A percentile compares a stretch with the other conserved stretches of the same genome.
These are phyloP conservation scores for Septoria petroselini DNA, from an alignment of 2,329 filamentous ascomycete genomes.

Conservation along the genomic window DNA sequence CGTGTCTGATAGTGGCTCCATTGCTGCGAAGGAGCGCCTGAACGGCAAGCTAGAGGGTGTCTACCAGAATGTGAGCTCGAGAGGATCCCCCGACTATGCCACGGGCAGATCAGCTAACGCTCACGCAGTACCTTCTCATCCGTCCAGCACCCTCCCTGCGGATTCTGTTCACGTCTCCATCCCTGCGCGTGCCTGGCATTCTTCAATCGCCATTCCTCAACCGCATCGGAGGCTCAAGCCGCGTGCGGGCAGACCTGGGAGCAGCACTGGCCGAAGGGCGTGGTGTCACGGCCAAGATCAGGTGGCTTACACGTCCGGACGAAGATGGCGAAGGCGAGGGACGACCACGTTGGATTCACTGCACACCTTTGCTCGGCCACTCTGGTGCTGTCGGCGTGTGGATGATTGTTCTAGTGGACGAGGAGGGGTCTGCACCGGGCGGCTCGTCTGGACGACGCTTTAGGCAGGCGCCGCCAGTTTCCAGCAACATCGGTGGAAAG, in stretches of 20 bases:
- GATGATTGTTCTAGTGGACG: conserved; percentile 73
- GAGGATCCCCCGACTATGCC: background rate
- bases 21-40: conserved; percentile 26
- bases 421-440: conserved; percentile 39
- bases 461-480: conserved; percentile 38
- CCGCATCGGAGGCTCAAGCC: conserved; percentile 50
- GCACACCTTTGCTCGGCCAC: conserved; percentile 66
- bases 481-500: conserved; percentile 36
- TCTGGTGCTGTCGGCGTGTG: conserved; percentile 70
- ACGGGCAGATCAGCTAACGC: conserved; percentile 6
- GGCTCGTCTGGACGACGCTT: conserved; percentile 32
- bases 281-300: conserved; percentile 71
- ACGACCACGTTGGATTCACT: conserved; percentile 70
- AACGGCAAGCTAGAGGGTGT: conserved; percentile 51
- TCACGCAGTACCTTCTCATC: conserved; percentile 47
- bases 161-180: conserved; percentile 51
- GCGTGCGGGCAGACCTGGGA: conserved; percentile 53
- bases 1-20: conserved; percentile 16
- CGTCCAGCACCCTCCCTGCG: conserved; percentile 49
- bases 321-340: conserved; percentile 51
- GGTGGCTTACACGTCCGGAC: conserved; percentile 58
- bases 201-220: conserved; percentile 50
- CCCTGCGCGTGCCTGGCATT: conserved; percentile 50
- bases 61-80: conserved; percentile 55
- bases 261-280: conserved; percentile 65